These are phyloP conservation scores for Hansenula lynferdii DNA, from an alignment of 1,139 yeast species.

Conservation along the genomic window DNA sequence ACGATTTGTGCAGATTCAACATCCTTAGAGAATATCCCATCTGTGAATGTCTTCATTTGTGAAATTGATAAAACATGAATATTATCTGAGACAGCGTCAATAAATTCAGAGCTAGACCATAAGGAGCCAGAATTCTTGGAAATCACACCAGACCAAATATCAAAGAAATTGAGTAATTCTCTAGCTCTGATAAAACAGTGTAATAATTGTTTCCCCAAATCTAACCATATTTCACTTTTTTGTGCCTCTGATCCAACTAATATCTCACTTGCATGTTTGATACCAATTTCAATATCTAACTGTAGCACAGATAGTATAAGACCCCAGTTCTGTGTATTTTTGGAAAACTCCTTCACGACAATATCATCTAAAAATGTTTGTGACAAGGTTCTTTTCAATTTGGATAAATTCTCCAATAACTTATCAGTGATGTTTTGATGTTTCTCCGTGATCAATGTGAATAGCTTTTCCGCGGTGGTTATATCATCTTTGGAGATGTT, in stretches of 20 bases:
- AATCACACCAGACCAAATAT: constrained; percentile 40
- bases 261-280: constrained; percentile 30
- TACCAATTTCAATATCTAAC: constrained; percentile 48
- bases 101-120: constrained; percentile 27
- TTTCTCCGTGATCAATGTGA: constrained; percentile 30
- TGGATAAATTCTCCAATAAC: constrained; percentile 34
- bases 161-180: constrained; percentile 48
- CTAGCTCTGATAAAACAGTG: constrained; percentile 52
- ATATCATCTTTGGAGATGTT: constrained; percentile 20
- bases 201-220: constrained; percentile 37
- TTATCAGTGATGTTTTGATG: constrained; percentile 33
- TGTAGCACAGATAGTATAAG: constrained; percentile 39
- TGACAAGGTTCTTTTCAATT: constrained; percentile 44
- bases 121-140: constrained; percentile 11
- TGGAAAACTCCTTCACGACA: constrained; percentile 28
- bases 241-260: constrained; percentile 23
- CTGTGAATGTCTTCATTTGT: constrained; percentile 34
- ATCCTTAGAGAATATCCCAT: constrained; percentile 6
- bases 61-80: constrained; percentile 40
- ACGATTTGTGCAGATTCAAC: constrained; percentile 23
- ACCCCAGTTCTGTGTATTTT: constrained; percentile 32
- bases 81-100: constrained; percentile 34
- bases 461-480: constrained; percentile 36
- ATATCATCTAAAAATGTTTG: constrained; percentile 37
- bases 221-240: constrained; percentile 8